Conservation (phyloP, 371 early-diverging fungal species). For the Apophysomyces variabilis region DNA sequence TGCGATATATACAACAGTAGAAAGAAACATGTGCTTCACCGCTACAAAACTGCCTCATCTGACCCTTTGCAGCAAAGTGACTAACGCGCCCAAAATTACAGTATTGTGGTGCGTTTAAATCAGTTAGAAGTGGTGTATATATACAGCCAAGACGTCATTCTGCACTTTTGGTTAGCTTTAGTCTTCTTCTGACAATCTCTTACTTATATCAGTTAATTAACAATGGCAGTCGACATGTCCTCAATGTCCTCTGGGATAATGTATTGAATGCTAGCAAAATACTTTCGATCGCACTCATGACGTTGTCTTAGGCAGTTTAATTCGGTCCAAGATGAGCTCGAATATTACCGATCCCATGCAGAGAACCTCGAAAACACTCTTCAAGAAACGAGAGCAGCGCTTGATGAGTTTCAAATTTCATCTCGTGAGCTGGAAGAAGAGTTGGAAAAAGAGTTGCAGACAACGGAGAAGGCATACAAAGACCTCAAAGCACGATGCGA, state of each 20-base stretch:
- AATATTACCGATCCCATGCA: constrained; percentile 57
- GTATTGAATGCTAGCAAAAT: background rate
- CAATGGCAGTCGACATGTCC: constrained; percentile 17
- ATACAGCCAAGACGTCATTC: background rate
- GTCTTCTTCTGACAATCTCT: background rate
- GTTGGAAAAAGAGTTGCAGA: constrained; percentile 63
- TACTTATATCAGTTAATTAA: constrained; percentile 5
- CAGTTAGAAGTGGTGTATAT: no score
- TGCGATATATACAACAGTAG: no score
- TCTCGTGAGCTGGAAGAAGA: constrained; percentile 70
- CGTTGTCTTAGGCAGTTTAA: constrained; percentile 45
- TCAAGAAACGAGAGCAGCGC: constrained; percentile 58
- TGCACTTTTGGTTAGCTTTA: background rate
- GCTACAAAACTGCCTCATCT: no score
- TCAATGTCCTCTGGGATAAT: constrained; percentile 25
- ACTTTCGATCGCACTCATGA: background rate
- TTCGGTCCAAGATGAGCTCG: constrained; percentile 60
- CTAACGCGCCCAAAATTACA: no score
- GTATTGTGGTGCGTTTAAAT: no score
- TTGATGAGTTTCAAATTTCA: constrained; percentile 68
- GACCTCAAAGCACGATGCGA: constrained; percentile 67
- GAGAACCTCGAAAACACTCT: constrained; percentile 54
- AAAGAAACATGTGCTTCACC: no score
- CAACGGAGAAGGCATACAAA: constrained; percentile 62
- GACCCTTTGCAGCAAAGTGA: no score